Conservation (phyloP, 1,284 basidiomycete species). For the Neotropicomus parvogracilis region DNA sequence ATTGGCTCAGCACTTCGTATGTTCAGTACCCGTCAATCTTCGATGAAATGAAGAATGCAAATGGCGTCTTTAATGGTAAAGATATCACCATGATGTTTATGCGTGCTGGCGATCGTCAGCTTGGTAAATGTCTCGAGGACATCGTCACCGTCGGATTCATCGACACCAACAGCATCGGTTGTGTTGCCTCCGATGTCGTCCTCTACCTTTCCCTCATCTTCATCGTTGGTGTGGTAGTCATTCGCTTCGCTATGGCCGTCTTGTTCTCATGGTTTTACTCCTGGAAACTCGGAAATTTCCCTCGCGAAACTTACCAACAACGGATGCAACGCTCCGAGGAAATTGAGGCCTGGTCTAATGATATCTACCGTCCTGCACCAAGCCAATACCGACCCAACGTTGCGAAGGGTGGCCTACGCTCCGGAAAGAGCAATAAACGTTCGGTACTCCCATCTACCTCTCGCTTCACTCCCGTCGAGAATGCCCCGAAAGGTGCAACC, state of each 20-base stretch:
- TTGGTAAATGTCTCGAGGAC: slow-evolving; percentile 85
- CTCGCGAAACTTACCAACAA: slow-evolving; percentile 89
- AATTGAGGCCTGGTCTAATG: slow-evolving; percentile 95
- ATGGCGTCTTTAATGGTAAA: slow-evolving; percentile 74
- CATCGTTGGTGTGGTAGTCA: slow-evolving; percentile 94
- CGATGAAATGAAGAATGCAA: slow-evolving; percentile 67
- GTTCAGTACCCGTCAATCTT: slow-evolving; percentile 83
- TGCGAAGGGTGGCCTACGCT: slow-evolving; percentile 56
- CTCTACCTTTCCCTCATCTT: slow-evolving; percentile 95
- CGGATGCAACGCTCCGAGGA: slow-evolving; percentile 88
- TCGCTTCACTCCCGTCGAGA: slow-evolving; percentile 82
- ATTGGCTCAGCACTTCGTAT: slow-evolving; percentile 77
- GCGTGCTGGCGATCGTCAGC: slow-evolving; percentile 58
- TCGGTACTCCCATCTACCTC: slow-evolving; percentile 74
- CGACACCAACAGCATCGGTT: slow-evolving; percentile 92
- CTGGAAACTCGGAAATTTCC: slow-evolving; percentile 91
- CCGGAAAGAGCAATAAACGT: slow-evolving; percentile 56
- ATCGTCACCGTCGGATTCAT: slow-evolving; percentile 88
- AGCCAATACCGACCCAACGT: slow-evolving; percentile 90
- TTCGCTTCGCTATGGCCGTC: slow-evolving; percentile 96
- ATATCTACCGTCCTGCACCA: slow-evolving; percentile 94
- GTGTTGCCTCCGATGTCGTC: slow-evolving; percentile 91
- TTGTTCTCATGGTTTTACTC: slow-evolving; percentile 97
- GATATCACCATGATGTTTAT: slow-evolving; percentile 85
- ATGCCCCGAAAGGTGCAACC: slow-evolving; percentile 56